phyloP scores from a whole-genome alignment of 2,329 filamentous ascomycete genomes.

The Sodiomyces alkalinus region DNA sequence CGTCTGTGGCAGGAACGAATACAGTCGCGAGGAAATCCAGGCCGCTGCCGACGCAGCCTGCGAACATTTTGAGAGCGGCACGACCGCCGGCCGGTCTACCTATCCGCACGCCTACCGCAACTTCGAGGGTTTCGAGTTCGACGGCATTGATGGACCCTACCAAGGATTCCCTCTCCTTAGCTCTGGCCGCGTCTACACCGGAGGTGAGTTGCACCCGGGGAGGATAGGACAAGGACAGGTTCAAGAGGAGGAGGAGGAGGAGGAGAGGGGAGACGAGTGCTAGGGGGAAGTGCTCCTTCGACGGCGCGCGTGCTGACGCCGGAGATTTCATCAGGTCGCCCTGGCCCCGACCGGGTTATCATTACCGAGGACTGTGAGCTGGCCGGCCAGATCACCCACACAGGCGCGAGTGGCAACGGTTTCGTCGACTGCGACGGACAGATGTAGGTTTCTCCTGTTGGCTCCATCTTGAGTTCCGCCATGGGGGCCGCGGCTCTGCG shows the following conservation, averaged over 20 bases:
- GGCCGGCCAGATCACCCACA: constrained; percentile 54
- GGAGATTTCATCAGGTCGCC: too few relatives aligned
- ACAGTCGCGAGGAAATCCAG: constrained; percentile 31
- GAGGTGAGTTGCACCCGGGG: too few relatives aligned
- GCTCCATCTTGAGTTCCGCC: too few relatives aligned
- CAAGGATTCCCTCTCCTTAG: constrained; percentile 46
- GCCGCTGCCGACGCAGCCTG: constrained; percentile 36
- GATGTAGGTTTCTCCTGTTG: not conserved
- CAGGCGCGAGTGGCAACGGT: constrained; percentile 51
- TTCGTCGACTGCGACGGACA: constrained; percentile 43
- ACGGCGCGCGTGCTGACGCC: too few relatives aligned
- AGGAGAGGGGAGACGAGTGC: too few relatives aligned
- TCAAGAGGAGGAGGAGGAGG: too few relatives aligned
- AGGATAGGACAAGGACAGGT: too few relatives aligned
- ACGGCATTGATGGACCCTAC: constrained; percentile 37
- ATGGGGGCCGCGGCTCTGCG: too few relatives aligned
- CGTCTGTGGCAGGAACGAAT: constrained; percentile 35
- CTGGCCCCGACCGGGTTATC: constrained; percentile 54
- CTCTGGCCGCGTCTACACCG: constrained; percentile 34
- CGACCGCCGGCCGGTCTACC: constrained; percentile 16
- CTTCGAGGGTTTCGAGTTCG: constrained; percentile 46
- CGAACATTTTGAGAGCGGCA: constrained; percentile 26
- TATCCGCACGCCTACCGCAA: constrained; percentile 49
- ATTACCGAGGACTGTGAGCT: constrained; percentile 40
- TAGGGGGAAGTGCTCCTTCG: too few relatives aligned